A percentile compares a stretch with the other conserved stretches of the same genome.
Evolutionary conservation across 768 basidiomycete species (phyloP).

Genomic region (Tulasnella sp.): DNA sequence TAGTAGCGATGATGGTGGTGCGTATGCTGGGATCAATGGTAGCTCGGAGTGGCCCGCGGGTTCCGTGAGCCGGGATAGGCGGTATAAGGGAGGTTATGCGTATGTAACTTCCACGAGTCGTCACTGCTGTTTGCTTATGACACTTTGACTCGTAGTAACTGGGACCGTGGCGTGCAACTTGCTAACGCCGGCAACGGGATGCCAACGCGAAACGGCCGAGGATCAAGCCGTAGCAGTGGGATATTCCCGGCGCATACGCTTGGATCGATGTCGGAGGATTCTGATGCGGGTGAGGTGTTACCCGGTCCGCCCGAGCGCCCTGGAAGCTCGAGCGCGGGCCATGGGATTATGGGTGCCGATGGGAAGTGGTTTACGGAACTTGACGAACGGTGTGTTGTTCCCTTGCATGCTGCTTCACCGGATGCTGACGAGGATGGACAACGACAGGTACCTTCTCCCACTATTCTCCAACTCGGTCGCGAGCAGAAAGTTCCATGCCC

Average conservation of each 20-base stretch:
- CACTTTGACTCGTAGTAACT: not conserved
- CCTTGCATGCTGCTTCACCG: not conserved
- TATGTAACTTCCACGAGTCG: not conserved
- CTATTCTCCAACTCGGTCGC: constrained; percentile 88
- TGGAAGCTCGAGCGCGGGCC: not conserved
- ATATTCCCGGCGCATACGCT: not conserved
- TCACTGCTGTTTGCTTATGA: no score
- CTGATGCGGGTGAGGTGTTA: constrained; percentile 6
- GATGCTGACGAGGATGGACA: not conserved
- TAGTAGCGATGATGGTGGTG: constrained; percentile 32
- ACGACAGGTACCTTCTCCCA: constrained; percentile 56
- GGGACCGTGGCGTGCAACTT: not conserved
- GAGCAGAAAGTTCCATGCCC: constrained; percentile 73
- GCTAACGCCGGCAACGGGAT: not conserved
- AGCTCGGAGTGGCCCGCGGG: not conserved
- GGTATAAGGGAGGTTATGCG: not conserved
- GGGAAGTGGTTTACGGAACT: constrained; percentile 93
- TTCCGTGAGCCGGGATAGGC: not conserved
- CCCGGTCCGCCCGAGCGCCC: not conserved
- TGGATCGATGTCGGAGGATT: not conserved
- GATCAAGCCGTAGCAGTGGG: not conserved
- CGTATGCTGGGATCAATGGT: not conserved
- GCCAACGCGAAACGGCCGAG: not conserved
- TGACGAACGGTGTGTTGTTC: constrained; percentile 50
- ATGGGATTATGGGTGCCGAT: constrained; percentile 47